phyloP scores from a whole-genome alignment of 768 basidiomycete species.

The Exsudoporus frostii region DNA sequence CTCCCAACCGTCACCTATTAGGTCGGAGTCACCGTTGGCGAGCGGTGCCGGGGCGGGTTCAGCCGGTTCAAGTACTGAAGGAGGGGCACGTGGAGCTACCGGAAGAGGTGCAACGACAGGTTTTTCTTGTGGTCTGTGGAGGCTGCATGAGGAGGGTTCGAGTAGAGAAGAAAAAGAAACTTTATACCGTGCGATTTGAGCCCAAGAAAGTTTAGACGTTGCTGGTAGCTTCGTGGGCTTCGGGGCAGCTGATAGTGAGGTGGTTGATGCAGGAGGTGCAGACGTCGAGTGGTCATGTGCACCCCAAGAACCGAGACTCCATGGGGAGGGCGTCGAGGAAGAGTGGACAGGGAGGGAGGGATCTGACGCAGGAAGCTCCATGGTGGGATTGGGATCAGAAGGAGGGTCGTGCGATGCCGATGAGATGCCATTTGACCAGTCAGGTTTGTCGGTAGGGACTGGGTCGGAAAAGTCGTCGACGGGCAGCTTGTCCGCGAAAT shows the following conservation, averaged over 20 bases:
- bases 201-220: constrained; percentile 81
- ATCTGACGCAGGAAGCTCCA: constrained; percentile 16
- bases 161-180: neutral
- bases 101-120: constrained; percentile 40
- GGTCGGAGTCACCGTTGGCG: constrained; percentile 34
- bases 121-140: constrained; percentile 62
- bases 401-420: constrained; percentile 13
- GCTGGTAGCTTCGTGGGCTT: constrained; percentile 56
- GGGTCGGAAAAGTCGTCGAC: constrained; percentile 22
- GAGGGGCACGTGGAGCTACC: constrained; percentile 13
- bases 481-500: constrained; percentile 26
- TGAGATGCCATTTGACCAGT: constrained; percentile 13
- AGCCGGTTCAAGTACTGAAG: constrained; percentile 23
- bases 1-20: constrained; percentile 53
- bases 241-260: constrained; percentile 9
- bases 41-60: constrained; percentile 29
- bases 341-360: constrained; percentile 8
- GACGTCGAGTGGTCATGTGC: constrained; percentile 38
- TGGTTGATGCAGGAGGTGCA: constrained; percentile 19
- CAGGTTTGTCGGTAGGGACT: constrained; percentile 11
- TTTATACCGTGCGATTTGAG: constrained; percentile 66
- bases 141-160: neutral
- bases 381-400: constrained; percentile 7
- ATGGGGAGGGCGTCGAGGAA: constrained; percentile 33
- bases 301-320: constrained; percentile 31